Conservation (phyloP, 75 land plant genomes). For the Adiantum capillusveneris region DNA sequence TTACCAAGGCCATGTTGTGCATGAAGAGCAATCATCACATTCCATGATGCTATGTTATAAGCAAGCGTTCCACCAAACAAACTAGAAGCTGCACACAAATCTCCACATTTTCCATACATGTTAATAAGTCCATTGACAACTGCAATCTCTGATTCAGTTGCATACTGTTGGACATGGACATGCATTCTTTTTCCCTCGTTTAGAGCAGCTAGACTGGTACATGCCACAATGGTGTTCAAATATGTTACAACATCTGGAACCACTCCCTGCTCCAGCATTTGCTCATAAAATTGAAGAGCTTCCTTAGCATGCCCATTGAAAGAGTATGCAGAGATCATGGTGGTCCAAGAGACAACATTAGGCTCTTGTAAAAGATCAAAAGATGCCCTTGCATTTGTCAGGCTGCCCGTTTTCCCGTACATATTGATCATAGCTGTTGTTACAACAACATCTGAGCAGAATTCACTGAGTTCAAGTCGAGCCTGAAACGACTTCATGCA, state of each 20-base stretch:
- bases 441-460: slow-evolving; percentile 19
- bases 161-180: neutral
- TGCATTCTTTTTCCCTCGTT: neutral
- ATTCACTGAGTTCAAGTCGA: slow-evolving; percentile 38
- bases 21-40: slow-evolving; percentile 9
- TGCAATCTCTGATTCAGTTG: neutral
- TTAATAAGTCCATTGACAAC: neutral
- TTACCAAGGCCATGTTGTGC: slow-evolving; percentile 10
- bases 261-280: slow-evolving; percentile 26
- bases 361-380: slow-evolving; percentile 29
- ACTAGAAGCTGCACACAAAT: neutral
- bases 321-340: slow-evolving; percentile 45
- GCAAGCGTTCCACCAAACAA: neutral
- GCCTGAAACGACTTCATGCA: slow-evolving; percentile 17
- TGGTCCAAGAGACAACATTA: slow-evolving; percentile 52
- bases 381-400: slow-evolving; percentile 19
- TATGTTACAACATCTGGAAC: slow-evolving; percentile 48
- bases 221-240: slow-evolving; percentile 36
- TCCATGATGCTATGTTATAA: slow-evolving; percentile 12
- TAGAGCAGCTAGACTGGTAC: slow-evolving; percentile 1
- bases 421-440: slow-evolving; percentile 48
- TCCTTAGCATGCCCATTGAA: slow-evolving; percentile 28
- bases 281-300: slow-evolving; percentile 29
- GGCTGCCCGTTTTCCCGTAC: slow-evolving; percentile 44
- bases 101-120: slow-evolving; percentile 3